Conservation (phyloP, 1,284 basidiomycete genomes). For the Pisolithus thermaeus region DNA sequence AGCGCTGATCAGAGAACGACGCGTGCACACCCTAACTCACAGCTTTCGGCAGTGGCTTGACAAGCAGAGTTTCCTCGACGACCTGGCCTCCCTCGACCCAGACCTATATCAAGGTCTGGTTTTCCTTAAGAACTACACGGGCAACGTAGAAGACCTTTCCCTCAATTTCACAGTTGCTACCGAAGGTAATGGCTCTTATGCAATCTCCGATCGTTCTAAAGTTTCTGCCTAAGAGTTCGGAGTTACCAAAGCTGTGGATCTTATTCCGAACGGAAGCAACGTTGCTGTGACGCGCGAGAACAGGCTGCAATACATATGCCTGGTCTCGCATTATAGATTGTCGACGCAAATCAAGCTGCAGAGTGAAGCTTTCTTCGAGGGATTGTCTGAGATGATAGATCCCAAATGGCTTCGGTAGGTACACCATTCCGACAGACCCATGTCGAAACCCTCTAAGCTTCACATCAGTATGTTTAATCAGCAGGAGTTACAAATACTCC, state of each 20-base stretch:
- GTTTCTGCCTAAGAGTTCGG: slow-evolving; percentile 68
- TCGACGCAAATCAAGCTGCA: slow-evolving; percentile 86
- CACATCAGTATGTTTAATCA: slow-evolving; percentile 85
- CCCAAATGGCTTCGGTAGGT: slow-evolving; percentile 79
- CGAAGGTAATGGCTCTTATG: slow-evolving; percentile 54
- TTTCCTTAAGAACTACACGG: slow-evolving; percentile 89
- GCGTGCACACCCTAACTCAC: slow-evolving; percentile 1
- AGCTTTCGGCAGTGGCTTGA: slow-evolving; percentile 67
- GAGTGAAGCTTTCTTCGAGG: slow-evolving; percentile 81
- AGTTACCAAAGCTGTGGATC: slow-evolving; percentile 69
- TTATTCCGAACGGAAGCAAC: slow-evolving; percentile 81
- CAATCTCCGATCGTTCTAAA: slow-evolving; percentile 1
- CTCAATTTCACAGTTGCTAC: slow-evolving; percentile 88
- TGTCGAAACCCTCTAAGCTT: slow-evolving; percentile 4
- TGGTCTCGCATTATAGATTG: slow-evolving; percentile 85
- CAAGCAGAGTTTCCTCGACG: slow-evolving; percentile 84
- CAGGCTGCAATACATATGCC: slow-evolving; percentile 84
- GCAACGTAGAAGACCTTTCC: slow-evolving; percentile 87
- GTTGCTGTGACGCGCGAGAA: slow-evolving; percentile 89
- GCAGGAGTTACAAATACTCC: slow-evolving; percentile 80
- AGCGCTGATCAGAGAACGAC: slow-evolving; percentile 11
- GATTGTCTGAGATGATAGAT: slow-evolving; percentile 84
- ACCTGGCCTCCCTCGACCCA: slow-evolving; percentile 85
- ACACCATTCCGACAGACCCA: background rate
- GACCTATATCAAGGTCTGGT: slow-evolving; percentile 92